Conservation (phyloP, 2,329 filamentous ascomycete species). For the Colletotrichum cuscutae region DNA sequence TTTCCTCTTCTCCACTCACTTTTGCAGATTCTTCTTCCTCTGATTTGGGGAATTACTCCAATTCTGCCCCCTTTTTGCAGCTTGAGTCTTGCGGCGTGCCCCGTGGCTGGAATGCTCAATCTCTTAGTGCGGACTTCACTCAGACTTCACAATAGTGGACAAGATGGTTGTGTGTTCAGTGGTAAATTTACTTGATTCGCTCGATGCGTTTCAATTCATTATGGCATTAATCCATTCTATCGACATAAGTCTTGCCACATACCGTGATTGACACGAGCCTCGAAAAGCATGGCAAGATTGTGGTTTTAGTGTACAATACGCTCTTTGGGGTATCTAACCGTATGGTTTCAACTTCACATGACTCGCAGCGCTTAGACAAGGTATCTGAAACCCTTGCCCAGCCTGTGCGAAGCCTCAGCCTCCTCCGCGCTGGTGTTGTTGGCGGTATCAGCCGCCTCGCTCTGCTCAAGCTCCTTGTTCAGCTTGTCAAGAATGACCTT, state of each 20-base stretch:
- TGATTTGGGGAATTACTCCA: not conserved
- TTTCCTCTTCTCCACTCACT: not conserved
- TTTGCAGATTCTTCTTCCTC: not conserved
- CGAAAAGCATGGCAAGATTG: not conserved
- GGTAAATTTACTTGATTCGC: not conserved
- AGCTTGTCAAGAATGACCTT: conserved; percentile 55
- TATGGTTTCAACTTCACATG: not conserved
- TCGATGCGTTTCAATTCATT: not conserved
- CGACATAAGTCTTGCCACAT: not conserved
- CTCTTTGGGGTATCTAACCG: conserved; percentile 27
- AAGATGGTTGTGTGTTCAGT: not conserved
- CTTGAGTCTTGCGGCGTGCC: not conserved
- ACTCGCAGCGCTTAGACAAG: conserved; percentile 45
- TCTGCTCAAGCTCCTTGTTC: conserved; percentile 59
- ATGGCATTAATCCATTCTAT: not conserved
- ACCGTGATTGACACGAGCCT: not conserved
- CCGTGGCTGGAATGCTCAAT: not conserved
- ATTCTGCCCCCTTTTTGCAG: not conserved
- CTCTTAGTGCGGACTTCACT: not conserved
- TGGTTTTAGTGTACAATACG: not conserved
- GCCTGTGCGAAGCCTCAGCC: conserved; percentile 54
- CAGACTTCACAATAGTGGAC: not conserved
- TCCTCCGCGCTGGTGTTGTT: conserved; percentile 51
- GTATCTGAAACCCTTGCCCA: conserved; percentile 60
- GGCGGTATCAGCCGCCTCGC: conserved; percentile 53